These are phyloP conservation scores for Oryza officinalis DNA, from an alignment of 176 grass and related monocot genomes.

Conservation along the genomic window DNA sequence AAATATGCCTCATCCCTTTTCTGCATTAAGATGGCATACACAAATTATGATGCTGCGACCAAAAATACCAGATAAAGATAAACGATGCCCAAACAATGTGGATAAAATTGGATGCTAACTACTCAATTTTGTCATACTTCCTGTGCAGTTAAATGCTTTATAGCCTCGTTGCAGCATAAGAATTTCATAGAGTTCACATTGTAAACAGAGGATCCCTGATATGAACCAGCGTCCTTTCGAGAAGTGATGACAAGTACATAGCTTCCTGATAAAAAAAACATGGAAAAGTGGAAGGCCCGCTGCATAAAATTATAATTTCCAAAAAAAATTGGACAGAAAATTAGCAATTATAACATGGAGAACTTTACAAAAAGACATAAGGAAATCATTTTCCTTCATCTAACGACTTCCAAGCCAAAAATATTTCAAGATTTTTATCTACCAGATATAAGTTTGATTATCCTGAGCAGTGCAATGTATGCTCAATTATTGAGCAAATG, in stretches of 20 bases:
- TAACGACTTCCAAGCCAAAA: not conserved
- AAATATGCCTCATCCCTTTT: slow-evolving; percentile 96
- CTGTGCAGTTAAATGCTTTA: slow-evolving; percentile 84
- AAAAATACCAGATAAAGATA: slow-evolving; percentile 33
- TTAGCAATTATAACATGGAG: not conserved
- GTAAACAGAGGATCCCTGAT: slow-evolving; percentile 70
- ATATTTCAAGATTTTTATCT: not conserved
- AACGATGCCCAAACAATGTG: slow-evolving; percentile 19
- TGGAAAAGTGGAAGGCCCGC: slow-evolving; percentile 9
- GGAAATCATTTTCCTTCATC: not conserved
- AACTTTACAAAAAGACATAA: slow-evolving; percentile 8
- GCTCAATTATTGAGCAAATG: not conserved
- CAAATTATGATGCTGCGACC: slow-evolving; percentile 8
- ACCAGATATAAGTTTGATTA: slow-evolving; percentile 20
- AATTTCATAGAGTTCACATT: slow-evolving; percentile 79
- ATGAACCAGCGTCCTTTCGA: slow-evolving; percentile 67
- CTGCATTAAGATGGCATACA: slow-evolving; percentile 50
- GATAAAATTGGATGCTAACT: slow-evolving; percentile 22
- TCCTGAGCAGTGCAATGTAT: not conserved
- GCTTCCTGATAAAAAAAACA: slow-evolving; percentile 61
- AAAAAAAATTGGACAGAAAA: slow-evolving; percentile 14
- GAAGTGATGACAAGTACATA: slow-evolving; percentile 92
- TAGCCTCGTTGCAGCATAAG: slow-evolving; percentile 80
- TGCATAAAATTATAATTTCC: slow-evolving; percentile 14
- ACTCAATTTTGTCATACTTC: slow-evolving; percentile 60